Evolutionary conservation across 345 rosid genomes (phyloP), one percentile per base, ranked within the genome.

Genomic region (Eucalyptus albens): DNA sequence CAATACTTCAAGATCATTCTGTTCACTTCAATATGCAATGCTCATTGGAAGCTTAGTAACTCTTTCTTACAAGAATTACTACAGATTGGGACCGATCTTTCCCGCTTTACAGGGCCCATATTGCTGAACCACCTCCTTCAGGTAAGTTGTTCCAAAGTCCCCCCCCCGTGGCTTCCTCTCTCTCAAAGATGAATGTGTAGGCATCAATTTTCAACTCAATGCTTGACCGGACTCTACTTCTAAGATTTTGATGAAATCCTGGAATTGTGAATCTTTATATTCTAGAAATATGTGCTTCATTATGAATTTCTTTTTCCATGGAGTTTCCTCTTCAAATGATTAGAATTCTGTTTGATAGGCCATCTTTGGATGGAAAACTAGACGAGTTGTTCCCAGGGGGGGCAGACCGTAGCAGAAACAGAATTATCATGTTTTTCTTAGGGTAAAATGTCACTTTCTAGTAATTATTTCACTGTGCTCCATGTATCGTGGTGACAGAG

Each of bases 101-200:
- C 97, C 91, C 98, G 94, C 88, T 96, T 97, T 92, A 95, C 94
- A 77, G 99, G 99, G 91, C 99, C 99, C 4, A 90, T 94, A 65
- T 62, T 97, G 88, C 91, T 97, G 90, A 97, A 95, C 95, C 96
- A 91, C 88, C 97, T 97, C 65, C 91, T 97, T 87, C 89, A 92
- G 95, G 99, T 97, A 90, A 91, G 95, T 88, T 88, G 26, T 56
- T 47, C 86, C 56, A 65, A 40, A 45, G 49, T 45, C 49, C 49
- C 50, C 50, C 13, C 5, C 50, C 5, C 42, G 4, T 5, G 5
- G 42, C 5, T 5, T 42, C 42, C 42, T 40, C 72, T 29, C 72
- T 29, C 37, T 29, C 37, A 14, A 16, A 21, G 86, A 83, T 83
- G 17, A 83, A 24, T 83, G 8, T 42, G 50, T 15, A 11, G 47